phyloP scores from a whole-genome alignment of 2,329 filamentous ascomycete species.

The Colletotrichum sp. region DNA sequence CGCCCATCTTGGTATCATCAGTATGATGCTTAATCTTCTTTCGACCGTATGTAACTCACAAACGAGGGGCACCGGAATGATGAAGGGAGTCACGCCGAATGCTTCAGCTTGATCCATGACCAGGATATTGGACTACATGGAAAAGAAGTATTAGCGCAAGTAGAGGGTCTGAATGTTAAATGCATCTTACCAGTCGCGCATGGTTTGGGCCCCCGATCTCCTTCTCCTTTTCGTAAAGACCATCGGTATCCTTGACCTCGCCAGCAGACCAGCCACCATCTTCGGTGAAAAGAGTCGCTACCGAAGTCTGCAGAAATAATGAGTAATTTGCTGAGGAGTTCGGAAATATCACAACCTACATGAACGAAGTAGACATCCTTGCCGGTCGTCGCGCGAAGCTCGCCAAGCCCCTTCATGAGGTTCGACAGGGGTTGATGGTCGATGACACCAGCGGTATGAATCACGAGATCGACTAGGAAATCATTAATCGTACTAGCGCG shows the following conservation, averaged over 20 bases:
- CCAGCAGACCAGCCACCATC: conserved; percentile 36
- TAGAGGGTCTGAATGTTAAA: neutral
- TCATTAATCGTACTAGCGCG: neutral
- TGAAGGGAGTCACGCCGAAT: conserved; percentile 32
- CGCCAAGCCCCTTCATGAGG: conserved; percentile 37
- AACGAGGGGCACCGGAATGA: conserved; percentile 29
- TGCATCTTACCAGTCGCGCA: conserved; percentile 29
- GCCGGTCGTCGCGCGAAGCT: conserved; percentile 29
- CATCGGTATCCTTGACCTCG: conserved; percentile 33
- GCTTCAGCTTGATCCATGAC: conserved; percentile 32
- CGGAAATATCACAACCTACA: neutral
- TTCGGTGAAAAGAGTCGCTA: conserved; percentile 28
- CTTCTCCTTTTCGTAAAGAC: conserved; percentile 33
- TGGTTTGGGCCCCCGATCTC: conserved; percentile 28
- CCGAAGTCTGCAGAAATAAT: conserved; percentile 28
- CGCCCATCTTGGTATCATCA: conserved; percentile 32
- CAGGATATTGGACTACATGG: conserved; percentile 29
- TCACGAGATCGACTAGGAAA: conserved; percentile 36
- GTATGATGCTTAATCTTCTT: neutral
- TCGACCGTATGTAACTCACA: conserved; percentile 25
- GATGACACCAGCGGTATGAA: conserved; percentile 38
- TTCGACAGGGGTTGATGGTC: conserved; percentile 27
- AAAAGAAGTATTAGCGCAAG: neutral
- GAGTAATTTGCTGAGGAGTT: neutral
- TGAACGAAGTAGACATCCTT: conserved; percentile 33